Evolutionary conservation across 805 yeast species (phyloP), one percentile per base, ranked within the genome.

Genomic region (Cyberlindnera maritima): DNA sequence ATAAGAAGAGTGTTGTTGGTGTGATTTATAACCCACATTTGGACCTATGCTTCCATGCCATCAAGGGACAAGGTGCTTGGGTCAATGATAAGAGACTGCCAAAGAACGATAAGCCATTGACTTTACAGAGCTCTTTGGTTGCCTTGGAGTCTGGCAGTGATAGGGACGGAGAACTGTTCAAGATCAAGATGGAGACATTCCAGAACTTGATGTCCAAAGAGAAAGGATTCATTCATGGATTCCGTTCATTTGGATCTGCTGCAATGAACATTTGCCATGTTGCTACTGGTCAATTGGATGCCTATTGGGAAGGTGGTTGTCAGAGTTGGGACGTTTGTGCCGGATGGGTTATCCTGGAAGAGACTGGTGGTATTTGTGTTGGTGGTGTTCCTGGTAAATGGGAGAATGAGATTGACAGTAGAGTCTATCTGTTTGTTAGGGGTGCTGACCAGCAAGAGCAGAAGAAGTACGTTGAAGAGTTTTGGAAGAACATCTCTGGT

Each of bases 251-350:
- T 46, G 87, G 87, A 3, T 78, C 84, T 17, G 85, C 86, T 0
- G 87, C 87, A 6, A 71, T 81, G 74, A 80, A 80, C 57, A 62
- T 79, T 33, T 74, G 82, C 39, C 74, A 75, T 38, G 79, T 77
- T 5, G 85, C 86, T 1, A 68, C 76, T 3, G 87, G 87, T 6
- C 69, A 69, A 47, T 49, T 80, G 23, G 87, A 81, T 57, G 72
- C 79, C 4, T 81, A 81, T 62, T 81, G 86, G 85, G 85, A 80
- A 62, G 85, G 84, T 41, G 85, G 85, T n/a, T 79, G 83, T 58
- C 79, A 74, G 59, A 76, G 80, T 20, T 81, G 86, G 86, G 87
- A 81, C 58, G 84, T 81, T 1, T 79, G 84, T 60, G 87, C 85
- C 14, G 83, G 85, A 34, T 81, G 84, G 83, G 71, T 80, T 40